Percentiles rank a stretch among this genome's conserved stretches.
Evolutionary conservation across 371 early-diverging fungal species (phyloP).

Genomic region (Lichtheimia ramosa): DNA sequence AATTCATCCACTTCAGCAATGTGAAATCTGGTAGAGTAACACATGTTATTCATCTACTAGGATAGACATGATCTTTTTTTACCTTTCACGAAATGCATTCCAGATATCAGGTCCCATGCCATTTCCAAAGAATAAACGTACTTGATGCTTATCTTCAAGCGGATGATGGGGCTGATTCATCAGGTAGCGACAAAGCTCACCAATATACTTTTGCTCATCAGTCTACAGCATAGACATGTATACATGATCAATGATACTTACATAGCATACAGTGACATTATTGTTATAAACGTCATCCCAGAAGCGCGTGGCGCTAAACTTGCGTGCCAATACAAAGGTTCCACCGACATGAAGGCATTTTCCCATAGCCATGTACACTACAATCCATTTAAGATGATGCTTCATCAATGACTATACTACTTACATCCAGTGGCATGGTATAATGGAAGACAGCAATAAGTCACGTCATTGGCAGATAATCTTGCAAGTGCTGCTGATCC

Average conservation of each 20-base stretch:
- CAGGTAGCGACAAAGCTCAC: conserved; percentile 72
- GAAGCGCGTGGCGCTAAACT: conserved; percentile 49
- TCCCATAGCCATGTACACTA: conserved; percentile 31
- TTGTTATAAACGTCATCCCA: conserved; percentile 49
- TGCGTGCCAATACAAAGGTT: conserved; percentile 44
- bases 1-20: conserved; percentile 50
- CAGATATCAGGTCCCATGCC: conserved; percentile 73
- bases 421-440: conserved; percentile 52
- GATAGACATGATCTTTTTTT: not conserved
- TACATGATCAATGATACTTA: conserved; percentile 7
- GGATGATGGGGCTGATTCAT: conserved; percentile 46
- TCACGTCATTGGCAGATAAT: conserved; percentile 10
- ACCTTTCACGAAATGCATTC: conserved; percentile 52
- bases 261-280: conserved; percentile 34
- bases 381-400: not conserved
- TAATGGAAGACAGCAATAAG: conserved; percentile 30
- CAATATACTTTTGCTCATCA: conserved; percentile 48
- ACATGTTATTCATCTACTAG: not conserved
- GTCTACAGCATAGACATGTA: not conserved
- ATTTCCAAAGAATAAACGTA: conserved; percentile 65
- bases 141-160: conserved; percentile 43
- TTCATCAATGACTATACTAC: not conserved
- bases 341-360: conserved; percentile 30
- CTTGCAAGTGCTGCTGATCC: not conserved
- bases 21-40: conserved; percentile 16